phyloP scores from a whole-genome alignment of 306 rosid species.

The Ceratonia siliqua region DNA sequence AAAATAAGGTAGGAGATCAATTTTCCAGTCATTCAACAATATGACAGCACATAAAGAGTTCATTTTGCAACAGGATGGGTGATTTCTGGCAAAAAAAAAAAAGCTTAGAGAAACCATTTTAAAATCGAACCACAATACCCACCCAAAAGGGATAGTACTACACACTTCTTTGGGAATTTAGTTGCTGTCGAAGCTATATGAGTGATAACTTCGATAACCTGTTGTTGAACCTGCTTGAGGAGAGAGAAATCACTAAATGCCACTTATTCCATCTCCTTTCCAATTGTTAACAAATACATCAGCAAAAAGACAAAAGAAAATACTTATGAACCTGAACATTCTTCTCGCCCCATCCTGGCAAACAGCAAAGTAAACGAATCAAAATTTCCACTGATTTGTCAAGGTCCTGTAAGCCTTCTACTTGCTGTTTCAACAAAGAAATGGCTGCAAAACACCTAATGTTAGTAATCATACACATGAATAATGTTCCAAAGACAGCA shows the following conservation, averaged over 20 bases:
- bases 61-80: neutral
- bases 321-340: constrained; percentile 83
- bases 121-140: constrained; percentile 38
- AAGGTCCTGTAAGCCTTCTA: constrained; percentile 75
- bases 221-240: constrained; percentile 90
- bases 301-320: constrained; percentile 24
- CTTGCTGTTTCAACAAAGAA: constrained; percentile 82
- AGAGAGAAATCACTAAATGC: constrained; percentile 26
- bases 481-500: constrained; percentile 19
- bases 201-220: constrained; percentile 80
- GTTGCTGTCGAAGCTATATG: constrained; percentile 69
- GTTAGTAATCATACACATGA: constrained; percentile 22
- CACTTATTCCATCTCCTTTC: constrained; percentile 1
- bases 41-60: neutral
- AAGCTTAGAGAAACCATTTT: neutral
- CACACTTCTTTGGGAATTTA: constrained; percentile 93
- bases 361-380: constrained; percentile 75
- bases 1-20: constrained; percentile 8
- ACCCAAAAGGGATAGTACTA: constrained; percentile 90
- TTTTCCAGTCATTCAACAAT: neutral
- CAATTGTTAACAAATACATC: constrained; percentile 17
- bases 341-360: constrained; percentile 99
- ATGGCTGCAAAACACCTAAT: constrained; percentile 67
- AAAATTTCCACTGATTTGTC: constrained; percentile 71
- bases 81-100: neutral